Evolutionary conservation across 2,329 filamentous ascomycete species (phyloP).

Genomic region (Magnaporthiopsis rhizophila): DNA sequence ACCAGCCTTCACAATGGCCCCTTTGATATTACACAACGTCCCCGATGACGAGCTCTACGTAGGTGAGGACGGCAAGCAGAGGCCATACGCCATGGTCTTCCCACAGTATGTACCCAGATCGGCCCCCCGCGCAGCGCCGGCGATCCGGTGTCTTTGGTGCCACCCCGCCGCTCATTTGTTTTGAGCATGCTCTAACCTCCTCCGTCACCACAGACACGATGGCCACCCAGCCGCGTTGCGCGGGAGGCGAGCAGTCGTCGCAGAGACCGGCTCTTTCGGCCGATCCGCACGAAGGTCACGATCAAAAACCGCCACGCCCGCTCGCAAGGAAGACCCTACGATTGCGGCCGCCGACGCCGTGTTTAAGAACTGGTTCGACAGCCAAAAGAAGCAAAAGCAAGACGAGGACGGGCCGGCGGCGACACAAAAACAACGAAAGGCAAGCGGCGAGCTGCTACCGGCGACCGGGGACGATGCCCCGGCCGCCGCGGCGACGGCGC

Average conservation of each 20-base stretch:
- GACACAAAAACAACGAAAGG: slow-evolving; percentile 1
- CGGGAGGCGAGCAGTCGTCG: slow-evolving; percentile 39
- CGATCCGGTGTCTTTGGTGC: not conserved
- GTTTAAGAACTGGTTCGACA: slow-evolving; percentile 48
- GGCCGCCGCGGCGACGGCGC: slow-evolving; percentile 18
- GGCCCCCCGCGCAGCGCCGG: not conserved
- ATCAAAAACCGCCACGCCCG: slow-evolving; percentile 51
- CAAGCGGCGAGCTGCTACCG: slow-evolving; percentile 16
- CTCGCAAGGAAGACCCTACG: slow-evolving; percentile 53
- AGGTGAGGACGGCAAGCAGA: slow-evolving; percentile 56
- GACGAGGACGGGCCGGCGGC: slow-evolving; percentile 19
- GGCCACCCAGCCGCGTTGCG: slow-evolving; percentile 39
- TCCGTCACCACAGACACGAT: slow-evolving; percentile 36
- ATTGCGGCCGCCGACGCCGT: slow-evolving; percentile 53
- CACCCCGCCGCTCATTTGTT: not conserved
- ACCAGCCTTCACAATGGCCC: slow-evolving; percentile 38
- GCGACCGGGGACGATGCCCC: slow-evolving; percentile 15
- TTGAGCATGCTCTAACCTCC: slow-evolving; percentile 9
- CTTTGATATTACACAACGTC: slow-evolving; percentile 60
- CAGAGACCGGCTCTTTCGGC: slow-evolving; percentile 58
- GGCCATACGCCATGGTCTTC: slow-evolving; percentile 60
- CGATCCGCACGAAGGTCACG: slow-evolving; percentile 58
- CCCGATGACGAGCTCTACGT: slow-evolving; percentile 60
- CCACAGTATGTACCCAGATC: slow-evolving; percentile 40
- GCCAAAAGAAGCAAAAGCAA: slow-evolving; percentile 29